A percentile compares a stretch with the other conserved stretches of the same genome.
These are phyloP conservation scores for Xylaria sp. DNA, from an alignment of 2,329 filamentous ascomycete genomes.

Conservation along the genomic window DNA sequence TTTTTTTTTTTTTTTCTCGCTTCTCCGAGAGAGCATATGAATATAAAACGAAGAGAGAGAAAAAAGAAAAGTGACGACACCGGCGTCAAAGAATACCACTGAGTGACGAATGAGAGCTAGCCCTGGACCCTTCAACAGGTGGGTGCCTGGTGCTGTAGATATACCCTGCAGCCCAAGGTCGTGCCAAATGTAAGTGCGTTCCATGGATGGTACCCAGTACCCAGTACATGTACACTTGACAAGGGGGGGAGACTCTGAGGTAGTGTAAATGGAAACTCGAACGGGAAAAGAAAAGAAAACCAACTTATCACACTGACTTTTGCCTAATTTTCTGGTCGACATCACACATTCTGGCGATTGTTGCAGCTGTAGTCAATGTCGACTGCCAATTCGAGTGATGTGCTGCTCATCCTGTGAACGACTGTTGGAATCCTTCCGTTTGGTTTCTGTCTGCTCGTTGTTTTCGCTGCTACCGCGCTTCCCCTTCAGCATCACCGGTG, in stretches of 20 bases:
- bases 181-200: constrained; percentile 31
- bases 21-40: constrained; percentile 2
- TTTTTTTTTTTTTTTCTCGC: neutral
- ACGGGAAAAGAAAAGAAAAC: constrained; percentile 27
- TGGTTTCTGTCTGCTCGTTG: constrained; percentile 32
- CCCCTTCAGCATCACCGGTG: constrained; percentile 42
- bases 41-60: neutral
- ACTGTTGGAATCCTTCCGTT: constrained; percentile 34
- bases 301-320: constrained; percentile 37
- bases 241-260: constrained; percentile 22
- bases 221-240: constrained; percentile 24
- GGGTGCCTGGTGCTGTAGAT: constrained; percentile 32
- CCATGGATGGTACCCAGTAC: constrained; percentile 32
- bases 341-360: constrained; percentile 20
- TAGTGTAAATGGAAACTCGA: constrained; percentile 17
- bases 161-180: constrained; percentile 33
- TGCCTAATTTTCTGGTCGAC: constrained; percentile 23
- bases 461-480: constrained; percentile 42
- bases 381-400: constrained; percentile 23
- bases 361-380: constrained; percentile 28
- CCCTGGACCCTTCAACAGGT: constrained; percentile 23
- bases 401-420: constrained; percentile 11
- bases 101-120: constrained; percentile 27
- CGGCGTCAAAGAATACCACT: constrained; percentile 20
- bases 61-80: constrained; percentile 28